Evolutionary conservation across 805 yeast species (phyloP), one percentile per base, ranked within the genome.

Genomic region (Clavispora fructus): DNA sequence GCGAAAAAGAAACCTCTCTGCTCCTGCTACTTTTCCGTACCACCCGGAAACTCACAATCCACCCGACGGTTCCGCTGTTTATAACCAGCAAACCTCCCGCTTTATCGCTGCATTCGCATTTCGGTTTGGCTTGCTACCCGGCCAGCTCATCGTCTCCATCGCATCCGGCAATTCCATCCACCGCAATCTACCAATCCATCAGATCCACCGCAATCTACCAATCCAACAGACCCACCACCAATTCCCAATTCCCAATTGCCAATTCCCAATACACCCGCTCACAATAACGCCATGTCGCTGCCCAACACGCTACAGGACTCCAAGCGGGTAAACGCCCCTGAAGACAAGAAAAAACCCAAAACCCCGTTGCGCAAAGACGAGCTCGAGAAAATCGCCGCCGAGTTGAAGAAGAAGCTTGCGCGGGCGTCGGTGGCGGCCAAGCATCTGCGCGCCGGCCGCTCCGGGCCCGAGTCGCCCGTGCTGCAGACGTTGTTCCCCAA

Each of bases 391-490:
- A 71, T 71, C 26, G 77, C 77, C 48, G 62, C 63, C 44, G 69
- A 70, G 55, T 61, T 71, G 50, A 71, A 71, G 55, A 63, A 60
- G 46, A 70, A 69, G 52, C 59, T 71, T 26, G 65, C 73, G 29
- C 64, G 62, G 51, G 77, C 77, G 11, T 67, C 74, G n/a, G 67
- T 69, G 31, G 62, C 77, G 13, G 77, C 77, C 30, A 71, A 69
- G 49, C 73, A 60, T 49, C 61, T 57, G 56, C 42, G 32, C 10
- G 35, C 47, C 17, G 39, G 42, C 13, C 41, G 59, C 43, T 55
- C 63, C 9, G 35, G 59, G 59, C 52, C 67, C 16, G 51, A 39
- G 44, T 51, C 55, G 37, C 58, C 58, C 4, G 52, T 45, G 27
- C 41, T 45, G 12, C 52, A 37, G 37, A 43, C 53, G 14, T 17